phyloP scores from a whole-genome alignment of 352 stramenopile genomes.

The Thalassiosira mediterranea region DNA sequence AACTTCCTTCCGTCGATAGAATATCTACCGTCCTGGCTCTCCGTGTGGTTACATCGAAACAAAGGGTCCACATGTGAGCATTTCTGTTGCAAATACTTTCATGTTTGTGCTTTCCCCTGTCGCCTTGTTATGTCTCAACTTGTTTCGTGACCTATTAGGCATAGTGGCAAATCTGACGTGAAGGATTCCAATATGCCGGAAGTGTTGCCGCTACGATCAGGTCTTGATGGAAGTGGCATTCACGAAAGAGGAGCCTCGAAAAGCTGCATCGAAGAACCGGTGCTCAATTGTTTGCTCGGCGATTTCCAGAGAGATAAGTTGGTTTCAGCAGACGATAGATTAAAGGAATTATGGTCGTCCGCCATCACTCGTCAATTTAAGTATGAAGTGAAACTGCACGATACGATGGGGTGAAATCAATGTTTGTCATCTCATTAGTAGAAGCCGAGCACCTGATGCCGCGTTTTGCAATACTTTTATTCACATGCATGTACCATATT shows the following conservation, averaged over 20 bases:
- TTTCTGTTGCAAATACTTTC: neutral
- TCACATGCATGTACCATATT: no score
- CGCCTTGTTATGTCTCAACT: neutral
- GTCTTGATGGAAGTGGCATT: no score
- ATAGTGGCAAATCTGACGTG: constrained; percentile 9
- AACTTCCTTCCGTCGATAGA: constrained; percentile 4
- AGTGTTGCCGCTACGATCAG: constrained; percentile 7
- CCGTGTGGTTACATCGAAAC: constrained; percentile 6
- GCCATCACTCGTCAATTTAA: constrained; percentile 7
- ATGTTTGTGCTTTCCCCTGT: neutral
- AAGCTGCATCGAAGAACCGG: neutral
- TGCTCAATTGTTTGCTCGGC: constrained; percentile 5
- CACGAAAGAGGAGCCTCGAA: neutral
- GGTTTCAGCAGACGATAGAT: constrained; percentile 16
- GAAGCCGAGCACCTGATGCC: no score
- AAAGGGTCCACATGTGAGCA: constrained; percentile 20
- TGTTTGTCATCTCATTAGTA: no score
- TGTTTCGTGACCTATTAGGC: neutral
- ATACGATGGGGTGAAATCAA: no score
- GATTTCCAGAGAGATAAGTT: constrained; percentile 6
- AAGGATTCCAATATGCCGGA: neutral
- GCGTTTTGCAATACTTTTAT: no score
- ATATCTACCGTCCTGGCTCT: constrained; percentile 14
- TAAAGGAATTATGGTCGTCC: constrained; percentile 11
- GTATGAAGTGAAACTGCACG: no score